Conservation (phyloP, 2,329 filamentous ascomycete species). For the Cytospora mali region DNA sequence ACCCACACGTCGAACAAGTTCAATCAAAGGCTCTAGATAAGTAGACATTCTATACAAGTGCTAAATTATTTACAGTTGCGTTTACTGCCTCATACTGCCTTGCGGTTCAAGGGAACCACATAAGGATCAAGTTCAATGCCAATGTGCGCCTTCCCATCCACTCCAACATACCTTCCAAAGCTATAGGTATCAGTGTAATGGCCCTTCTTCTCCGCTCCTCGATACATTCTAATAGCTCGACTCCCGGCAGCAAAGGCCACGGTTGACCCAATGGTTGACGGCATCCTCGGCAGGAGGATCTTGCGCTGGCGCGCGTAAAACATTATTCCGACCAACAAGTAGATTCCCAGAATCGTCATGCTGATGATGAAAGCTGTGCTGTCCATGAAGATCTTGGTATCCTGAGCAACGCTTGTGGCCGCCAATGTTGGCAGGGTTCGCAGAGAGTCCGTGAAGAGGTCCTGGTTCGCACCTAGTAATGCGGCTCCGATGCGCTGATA, state of each 20-base stretch:
- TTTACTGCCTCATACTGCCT: neutral
- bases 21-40: too few relatives aligned
- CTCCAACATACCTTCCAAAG: slow-evolving; percentile 53
- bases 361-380: slow-evolving; percentile 48
- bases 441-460: slow-evolving; percentile 38
- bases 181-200: slow-evolving; percentile 39
- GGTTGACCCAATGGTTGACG: slow-evolving; percentile 51
- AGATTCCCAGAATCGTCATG: slow-evolving; percentile 45
- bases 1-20: too few relatives aligned
- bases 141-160: slow-evolving; percentile 49
- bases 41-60: too few relatives aligned
- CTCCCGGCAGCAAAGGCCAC: slow-evolving; percentile 53
- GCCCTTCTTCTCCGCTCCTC: slow-evolving; percentile 25
- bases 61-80: neutral
- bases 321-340: slow-evolving; percentile 44
- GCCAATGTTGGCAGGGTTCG: slow-evolving; percentile 5
- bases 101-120: slow-evolving; percentile 38
- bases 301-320: slow-evolving; percentile 48
- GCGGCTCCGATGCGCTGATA: slow-evolving; percentile 35
- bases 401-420: slow-evolving; percentile 30
- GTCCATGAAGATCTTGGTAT: slow-evolving; percentile 53
- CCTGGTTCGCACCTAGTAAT: slow-evolving; percentile 45
- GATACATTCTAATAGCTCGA: slow-evolving; percentile 41
- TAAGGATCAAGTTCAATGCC: slow-evolving; percentile 55
- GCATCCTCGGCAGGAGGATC: slow-evolving; percentile 52